These are phyloP conservation scores for Glonium stellatum DNA, from an alignment of 495 filamentous ascomycete genomes.

Conservation along the genomic window DNA sequence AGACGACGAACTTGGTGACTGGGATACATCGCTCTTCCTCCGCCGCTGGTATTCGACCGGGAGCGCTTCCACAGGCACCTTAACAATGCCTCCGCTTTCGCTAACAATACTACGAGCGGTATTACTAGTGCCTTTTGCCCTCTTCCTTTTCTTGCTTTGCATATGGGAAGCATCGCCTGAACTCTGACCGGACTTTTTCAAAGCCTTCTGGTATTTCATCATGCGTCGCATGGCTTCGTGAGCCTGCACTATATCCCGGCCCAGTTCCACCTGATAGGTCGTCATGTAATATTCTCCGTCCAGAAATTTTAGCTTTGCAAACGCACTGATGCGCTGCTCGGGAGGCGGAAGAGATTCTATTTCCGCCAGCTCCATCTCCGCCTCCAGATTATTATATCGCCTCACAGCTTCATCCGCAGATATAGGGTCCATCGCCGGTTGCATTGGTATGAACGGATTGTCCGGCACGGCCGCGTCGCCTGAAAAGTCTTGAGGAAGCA, in stretches of 20 bases:
- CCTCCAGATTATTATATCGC: background rate
- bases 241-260: constrained; percentile 50
- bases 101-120: constrained; percentile 23
- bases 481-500: too few relatives aligned
- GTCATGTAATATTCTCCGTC: constrained; percentile 70
- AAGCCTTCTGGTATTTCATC: constrained; percentile 1
- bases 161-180: background rate
- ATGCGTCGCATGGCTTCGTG: constrained; percentile 19
- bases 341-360: background rate
- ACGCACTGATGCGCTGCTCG: constrained; percentile 39
- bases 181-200: background rate
- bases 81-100: constrained; percentile 24
- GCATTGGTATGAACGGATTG: too few relatives aligned
- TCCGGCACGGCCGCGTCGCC: too few relatives aligned
- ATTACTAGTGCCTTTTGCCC: background rate
- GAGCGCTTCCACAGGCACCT: constrained; percentile 6
- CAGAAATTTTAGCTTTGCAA: constrained; percentile 62
- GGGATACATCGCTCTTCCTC: constrained; percentile 20
- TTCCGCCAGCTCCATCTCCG: background rate
- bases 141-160: constrained; percentile 2
- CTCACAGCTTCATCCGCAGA: background rate
- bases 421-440: background rate
- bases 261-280: constrained; percentile 58
- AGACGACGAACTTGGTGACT: constrained; percentile 20
- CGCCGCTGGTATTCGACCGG: constrained; percentile 20